phyloP scores from a whole-genome alignment of 768 basidiomycete genomes.

The Epithele typhae region DNA sequence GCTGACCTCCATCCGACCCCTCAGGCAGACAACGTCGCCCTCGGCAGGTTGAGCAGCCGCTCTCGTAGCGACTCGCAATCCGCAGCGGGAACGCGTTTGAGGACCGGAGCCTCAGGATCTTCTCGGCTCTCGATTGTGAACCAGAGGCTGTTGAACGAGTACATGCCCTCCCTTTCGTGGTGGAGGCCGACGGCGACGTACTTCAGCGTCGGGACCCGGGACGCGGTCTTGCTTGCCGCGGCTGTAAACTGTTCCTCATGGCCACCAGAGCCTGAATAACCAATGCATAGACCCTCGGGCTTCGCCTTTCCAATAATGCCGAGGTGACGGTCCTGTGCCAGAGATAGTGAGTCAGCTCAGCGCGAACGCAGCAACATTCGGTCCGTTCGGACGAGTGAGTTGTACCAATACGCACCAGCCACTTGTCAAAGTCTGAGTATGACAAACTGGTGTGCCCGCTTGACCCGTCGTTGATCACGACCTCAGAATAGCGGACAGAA shows the following conservation, averaged over 20 bases:
- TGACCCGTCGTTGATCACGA: slow-evolving; percentile 12
- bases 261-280: slow-evolving; percentile 1
- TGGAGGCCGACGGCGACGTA: slow-evolving; percentile 12
- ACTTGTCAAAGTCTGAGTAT: slow-evolving; percentile 6
- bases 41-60: slow-evolving; percentile 7
- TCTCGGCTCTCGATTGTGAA: slow-evolving; percentile 7
- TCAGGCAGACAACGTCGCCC: too few species aligned
- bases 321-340: slow-evolving; percentile 9
- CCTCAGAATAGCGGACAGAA: slow-evolving; percentile 16
- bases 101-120: slow-evolving; percentile 3
- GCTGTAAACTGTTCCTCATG: not conserved
- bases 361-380: slow-evolving; percentile 2
- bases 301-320: slow-evolving; percentile 8
- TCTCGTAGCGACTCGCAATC: slow-evolving; percentile 10
- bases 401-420: slow-evolving; percentile 15
- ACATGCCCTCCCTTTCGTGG: slow-evolving; percentile 4
- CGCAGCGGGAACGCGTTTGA: slow-evolving; percentile 7
- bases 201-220: slow-evolving; percentile 5
- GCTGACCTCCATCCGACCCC: too few species aligned
- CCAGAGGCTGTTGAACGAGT: slow-evolving; percentile 7
- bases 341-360: not conserved
- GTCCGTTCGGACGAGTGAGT: too few species aligned
- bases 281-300: slow-evolving; percentile 12
- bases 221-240: slow-evolving; percentile 8
- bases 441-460: slow-evolving; percentile 1